phyloP scores from a whole-genome alignment of 2,329 filamentous ascomycete genomes.

The Sordariomycetes sp. region DNA sequence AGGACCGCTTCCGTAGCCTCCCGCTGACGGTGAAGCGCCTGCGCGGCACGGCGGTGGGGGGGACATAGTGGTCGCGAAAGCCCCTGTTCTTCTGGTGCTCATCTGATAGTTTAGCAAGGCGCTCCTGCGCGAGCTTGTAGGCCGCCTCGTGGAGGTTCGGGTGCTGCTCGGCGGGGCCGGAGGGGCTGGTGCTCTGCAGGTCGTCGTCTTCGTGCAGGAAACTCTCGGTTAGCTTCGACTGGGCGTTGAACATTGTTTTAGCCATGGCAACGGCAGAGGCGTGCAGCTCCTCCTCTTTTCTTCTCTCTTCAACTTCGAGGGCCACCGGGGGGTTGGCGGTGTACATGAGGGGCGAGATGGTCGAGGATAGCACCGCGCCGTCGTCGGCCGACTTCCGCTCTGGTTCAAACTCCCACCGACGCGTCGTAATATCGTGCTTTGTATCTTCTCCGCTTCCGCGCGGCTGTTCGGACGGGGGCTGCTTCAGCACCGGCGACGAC shows the following conservation, averaged over 20 bases:
- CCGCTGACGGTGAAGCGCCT: slow-evolving; percentile 35
- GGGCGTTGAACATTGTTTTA: slow-evolving; percentile 66
- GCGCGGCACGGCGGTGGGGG: slow-evolving; percentile 24
- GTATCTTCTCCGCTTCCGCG: slow-evolving; percentile 10
- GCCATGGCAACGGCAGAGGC: slow-evolving; percentile 86
- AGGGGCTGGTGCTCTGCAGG: background rate
- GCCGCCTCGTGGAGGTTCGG: slow-evolving; percentile 72
- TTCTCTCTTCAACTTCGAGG: slow-evolving; percentile 61
- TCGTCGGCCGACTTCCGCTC: slow-evolving; percentile 18
- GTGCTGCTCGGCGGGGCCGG: slow-evolving; percentile 19
- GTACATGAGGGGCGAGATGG: slow-evolving; percentile 62
- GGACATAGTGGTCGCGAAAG: slow-evolving; percentile 71
- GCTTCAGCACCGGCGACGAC: slow-evolving; percentile 3
- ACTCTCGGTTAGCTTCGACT: background rate
- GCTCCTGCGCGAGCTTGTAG: slow-evolving; percentile 72
- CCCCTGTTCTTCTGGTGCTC: slow-evolving; percentile 49
- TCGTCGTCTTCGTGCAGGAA: background rate
- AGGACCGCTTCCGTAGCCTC: slow-evolving; percentile 48
- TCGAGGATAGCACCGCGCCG: slow-evolving; percentile 53
- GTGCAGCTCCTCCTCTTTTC: slow-evolving; percentile 56
- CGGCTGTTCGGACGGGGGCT: slow-evolving; percentile 10
- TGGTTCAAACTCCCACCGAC: slow-evolving; percentile 41
- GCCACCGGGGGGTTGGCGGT: slow-evolving; percentile 61
- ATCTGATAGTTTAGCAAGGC: slow-evolving; percentile 66
- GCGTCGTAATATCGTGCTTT: slow-evolving; percentile 26